Conservation (phyloP, 306 rosid genomes). For the Quercus agrifolia region DNA sequence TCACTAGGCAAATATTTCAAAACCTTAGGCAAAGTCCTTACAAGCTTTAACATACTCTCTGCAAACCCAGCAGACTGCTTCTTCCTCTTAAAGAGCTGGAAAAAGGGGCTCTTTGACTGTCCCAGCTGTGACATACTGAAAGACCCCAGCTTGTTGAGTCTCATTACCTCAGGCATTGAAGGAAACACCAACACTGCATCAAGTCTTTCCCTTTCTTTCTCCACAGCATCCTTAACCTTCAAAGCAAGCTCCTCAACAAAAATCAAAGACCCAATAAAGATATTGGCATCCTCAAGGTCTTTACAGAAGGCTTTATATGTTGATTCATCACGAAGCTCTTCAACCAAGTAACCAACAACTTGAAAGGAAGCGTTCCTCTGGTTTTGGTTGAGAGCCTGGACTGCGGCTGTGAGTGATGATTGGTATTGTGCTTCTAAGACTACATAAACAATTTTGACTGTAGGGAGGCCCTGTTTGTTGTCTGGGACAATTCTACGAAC, state of each 20-base stretch:
- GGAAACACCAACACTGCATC: conserved; percentile 97
- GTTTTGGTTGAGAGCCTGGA: conserved; percentile 53
- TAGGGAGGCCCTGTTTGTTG: conserved; percentile 54
- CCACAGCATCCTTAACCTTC: conserved; percentile 79
- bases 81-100: conserved; percentile 85
- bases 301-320: conserved; percentile 60
- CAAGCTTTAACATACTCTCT: conserved; percentile 94
- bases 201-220: conserved; percentile 80
- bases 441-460: conserved; percentile 79
- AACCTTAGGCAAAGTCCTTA: conserved; percentile 93
- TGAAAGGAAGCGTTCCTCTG: conserved; percentile 56
- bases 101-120: conserved; percentile 84
- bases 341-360: conserved; percentile 91
- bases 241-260: conserved; percentile 96
- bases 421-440: conserved; percentile 98
- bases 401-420: conserved; percentile 83
- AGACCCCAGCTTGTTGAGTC: conserved; percentile 84
- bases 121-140: conserved; percentile 96
- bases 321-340: conserved; percentile 71
- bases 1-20: conserved; percentile 95
- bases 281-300: conserved; percentile 85
- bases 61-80: conserved; percentile 90
- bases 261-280: conserved; percentile 89
- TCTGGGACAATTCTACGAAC: conserved; percentile 87
- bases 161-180: conserved; percentile 99